Conservation (phyloP, 2,329 filamentous ascomycete genomes). For the Colletotrichum tropicicola region DNA sequence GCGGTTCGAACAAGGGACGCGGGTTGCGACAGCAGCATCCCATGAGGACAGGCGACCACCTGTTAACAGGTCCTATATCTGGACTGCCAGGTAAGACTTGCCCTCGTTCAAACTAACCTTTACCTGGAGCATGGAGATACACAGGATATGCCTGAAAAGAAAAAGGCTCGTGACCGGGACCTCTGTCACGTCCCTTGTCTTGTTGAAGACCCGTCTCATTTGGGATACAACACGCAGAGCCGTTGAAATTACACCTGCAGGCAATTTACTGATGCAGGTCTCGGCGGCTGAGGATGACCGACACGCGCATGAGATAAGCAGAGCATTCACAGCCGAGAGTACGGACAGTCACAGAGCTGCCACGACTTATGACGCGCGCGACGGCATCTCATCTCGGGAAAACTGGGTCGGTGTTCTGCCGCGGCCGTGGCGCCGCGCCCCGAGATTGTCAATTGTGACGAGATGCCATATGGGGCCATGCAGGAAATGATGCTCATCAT, state of each 20-base stretch:
- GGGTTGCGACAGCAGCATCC: neutral
- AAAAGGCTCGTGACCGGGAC: neutral
- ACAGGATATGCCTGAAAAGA: neutral
- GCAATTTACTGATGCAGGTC: slow-evolving; percentile 17
- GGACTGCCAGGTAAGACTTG: neutral
- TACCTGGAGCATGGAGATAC: neutral
- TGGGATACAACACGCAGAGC: neutral
- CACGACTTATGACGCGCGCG: too few species aligned
- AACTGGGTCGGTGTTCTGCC: neutral
- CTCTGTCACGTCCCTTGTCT: neutral
- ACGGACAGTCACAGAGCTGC: too few species aligned
- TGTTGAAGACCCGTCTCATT: neutral
- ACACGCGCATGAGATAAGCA: slow-evolving; percentile 7
- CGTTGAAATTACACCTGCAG: slow-evolving; percentile 15
- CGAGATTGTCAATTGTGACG: slow-evolving; percentile 27
- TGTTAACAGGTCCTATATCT: neutral
- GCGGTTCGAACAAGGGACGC: neutral
- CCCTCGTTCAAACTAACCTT: neutral
- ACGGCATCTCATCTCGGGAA: neutral
- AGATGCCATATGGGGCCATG: neutral
- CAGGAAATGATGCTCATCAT: neutral
- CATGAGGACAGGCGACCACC: neutral
- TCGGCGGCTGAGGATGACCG: slow-evolving; percentile 1
- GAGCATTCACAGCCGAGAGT: neutral
- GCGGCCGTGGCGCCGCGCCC: neutral